phyloP scores from a whole-genome alignment of 345 rosid species.

The Citrus reticulata region DNA sequence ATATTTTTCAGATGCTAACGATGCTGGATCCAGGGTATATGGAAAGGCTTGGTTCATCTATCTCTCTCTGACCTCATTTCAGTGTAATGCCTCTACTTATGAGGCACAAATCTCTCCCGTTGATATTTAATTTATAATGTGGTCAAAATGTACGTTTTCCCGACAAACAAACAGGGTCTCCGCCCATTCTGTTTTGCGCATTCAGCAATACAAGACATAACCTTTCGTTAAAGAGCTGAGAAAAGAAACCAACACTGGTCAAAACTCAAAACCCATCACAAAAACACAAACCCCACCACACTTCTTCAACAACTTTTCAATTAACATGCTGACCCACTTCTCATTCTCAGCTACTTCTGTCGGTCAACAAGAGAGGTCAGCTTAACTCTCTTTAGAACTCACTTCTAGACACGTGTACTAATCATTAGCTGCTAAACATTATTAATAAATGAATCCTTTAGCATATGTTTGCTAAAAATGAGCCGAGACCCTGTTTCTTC shows the following conservation, averaged over 20 bases:
- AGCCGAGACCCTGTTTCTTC: constrained; percentile 36
- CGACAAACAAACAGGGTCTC: constrained; percentile 14
- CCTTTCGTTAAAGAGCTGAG: constrained; percentile 33
- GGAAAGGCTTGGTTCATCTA: too few species aligned
- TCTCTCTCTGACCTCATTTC: too few species aligned
- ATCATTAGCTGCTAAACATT: constrained; percentile 43
- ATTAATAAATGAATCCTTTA: constrained; percentile 61
- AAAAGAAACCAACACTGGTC: constrained; percentile 46
- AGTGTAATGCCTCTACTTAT: too few species aligned
- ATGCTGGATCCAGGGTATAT: too few species aligned
- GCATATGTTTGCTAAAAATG: constrained; percentile 47
- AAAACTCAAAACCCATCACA: background rate
- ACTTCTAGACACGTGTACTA: constrained; percentile 42
- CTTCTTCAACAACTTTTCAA: constrained; percentile 41
- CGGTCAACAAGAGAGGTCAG: constrained; percentile 53
- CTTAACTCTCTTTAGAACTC: constrained; percentile 41
- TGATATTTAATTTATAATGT: too few species aligned
- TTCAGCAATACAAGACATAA: background rate
- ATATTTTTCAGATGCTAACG: too few species aligned
- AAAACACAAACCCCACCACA: background rate
- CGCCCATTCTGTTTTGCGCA: constrained; percentile 22
- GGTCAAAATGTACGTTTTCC: constrained; percentile 4
- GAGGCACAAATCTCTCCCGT: too few species aligned
- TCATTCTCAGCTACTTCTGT: constrained; percentile 52
- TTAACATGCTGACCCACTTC: constrained; percentile 50